Conservation (phyloP, 2,329 filamentous ascomycete species). For the Sarocladiaceae sp. region DNA sequence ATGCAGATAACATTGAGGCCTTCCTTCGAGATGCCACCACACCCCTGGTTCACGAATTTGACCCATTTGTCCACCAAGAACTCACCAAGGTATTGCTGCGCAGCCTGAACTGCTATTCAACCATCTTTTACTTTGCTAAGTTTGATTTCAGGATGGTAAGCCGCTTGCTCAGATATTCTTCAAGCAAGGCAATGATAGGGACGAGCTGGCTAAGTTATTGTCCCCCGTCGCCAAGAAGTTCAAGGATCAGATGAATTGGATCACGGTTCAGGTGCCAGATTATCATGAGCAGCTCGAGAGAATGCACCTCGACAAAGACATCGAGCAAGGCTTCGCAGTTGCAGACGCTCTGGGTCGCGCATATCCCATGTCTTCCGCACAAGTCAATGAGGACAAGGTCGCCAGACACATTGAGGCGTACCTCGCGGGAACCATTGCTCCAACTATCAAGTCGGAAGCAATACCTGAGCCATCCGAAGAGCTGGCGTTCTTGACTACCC, state of each 20-base stretch:
- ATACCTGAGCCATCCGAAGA: neutral
- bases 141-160: neutral
- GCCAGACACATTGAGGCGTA: constrained; percentile 1
- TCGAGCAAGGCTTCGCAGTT: neutral
- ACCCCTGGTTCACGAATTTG: neutral
- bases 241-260: neutral
- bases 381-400: neutral
- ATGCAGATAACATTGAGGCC: neutral
- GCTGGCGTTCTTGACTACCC: neutral
- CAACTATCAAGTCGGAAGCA: constrained; percentile 1
- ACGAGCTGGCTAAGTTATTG: neutral
- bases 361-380: neutral
- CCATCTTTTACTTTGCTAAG: too few species aligned
- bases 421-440: neutral
- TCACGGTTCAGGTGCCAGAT: neutral
- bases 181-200: neutral
- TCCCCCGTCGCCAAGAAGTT: neutral
- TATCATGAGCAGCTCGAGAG: neutral
- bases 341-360: neutral
- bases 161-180: constrained; percentile 1
- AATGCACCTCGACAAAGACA: neutral
- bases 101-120: too few species aligned
- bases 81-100: neutral
- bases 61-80: neutral
- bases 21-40: neutral